Base-by-base conservation (phyloP, 495 filamentous ascomycete species). In the Lasiosphaeriaceae sp. region DNA sequence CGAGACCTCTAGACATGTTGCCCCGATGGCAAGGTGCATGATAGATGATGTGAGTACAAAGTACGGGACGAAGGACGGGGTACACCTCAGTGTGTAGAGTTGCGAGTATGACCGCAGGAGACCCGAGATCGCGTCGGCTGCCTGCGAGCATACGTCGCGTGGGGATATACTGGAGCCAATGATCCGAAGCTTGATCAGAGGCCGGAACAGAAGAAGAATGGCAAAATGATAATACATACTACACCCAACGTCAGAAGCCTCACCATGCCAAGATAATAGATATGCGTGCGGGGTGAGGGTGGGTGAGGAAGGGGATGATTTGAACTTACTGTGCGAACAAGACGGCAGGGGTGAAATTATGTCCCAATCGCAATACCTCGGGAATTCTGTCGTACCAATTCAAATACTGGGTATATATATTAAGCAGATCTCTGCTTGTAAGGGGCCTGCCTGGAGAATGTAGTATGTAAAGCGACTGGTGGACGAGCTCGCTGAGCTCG, bases 161-260 rank as follows among this genome's bases (percentile, higher is more conserved):
- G 86, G 85, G 19, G 71, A 75, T n/a, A 86, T 74, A 17, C 74
- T 69, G 0, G 80, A 83, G 17, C 82, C 75, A 50, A 78, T 71
- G 35, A 88, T 74, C 17, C 80, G 76, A 8, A 86, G 71, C 55
- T 83, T 84, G 56, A 87, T 82, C 21, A 88, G 77, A 0, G 86
- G 86, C 2, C 84, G 80, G 59, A 88, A 87, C 17, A 89, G 75
- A 12, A 84, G 74, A 2, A 87, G 71, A 47, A 87, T 78, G 23
- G 82, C 78, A 48, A 80, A 83, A 57, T 87, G 81, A 54, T 86
- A 87, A 55, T 86, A 83, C 77, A 87, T 86, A 64, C 85, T 86
- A 50, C 31, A 2, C 1, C 16, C 21, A 24, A 2, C 14, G 37
- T 58, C 44, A 70, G 66, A 52, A 58, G 44, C 37, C 14, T 23